Base-by-base conservation (phyloP, 306 rosid genomes). In the Malus asiatica region DNA sequence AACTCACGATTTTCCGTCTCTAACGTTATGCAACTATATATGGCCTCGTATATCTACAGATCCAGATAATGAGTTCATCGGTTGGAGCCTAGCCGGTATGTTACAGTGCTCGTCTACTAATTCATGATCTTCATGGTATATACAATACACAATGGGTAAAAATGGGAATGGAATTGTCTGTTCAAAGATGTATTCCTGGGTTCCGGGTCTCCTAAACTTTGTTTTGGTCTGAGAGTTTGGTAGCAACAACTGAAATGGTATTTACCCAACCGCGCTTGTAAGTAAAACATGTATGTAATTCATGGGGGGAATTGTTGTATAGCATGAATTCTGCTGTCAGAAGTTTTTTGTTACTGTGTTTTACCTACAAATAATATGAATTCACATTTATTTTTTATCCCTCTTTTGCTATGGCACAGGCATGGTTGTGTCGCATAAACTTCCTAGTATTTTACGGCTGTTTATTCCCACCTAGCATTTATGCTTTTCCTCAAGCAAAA, bases 41-140 rank as follows among this genome's bases (percentile, higher is more conserved):
- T 77, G 14, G 20, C 40, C 57, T 5, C 32, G 33, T 75, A 11
- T 69, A 22, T 46, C 22, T 23, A 52, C 88, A 85, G 88, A 85
- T 85, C 66, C 88, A 85, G 80, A 82, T 65, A 27, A 62, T 82
- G 81, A 62, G 79, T 69, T 73, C 85, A 42, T 68, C 68, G 33
- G 66, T 58, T 51, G 82, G 78, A 75, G 46, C 69, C 58, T 64
- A 40, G 61, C 22, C 72, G 18, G 22, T 27, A n/a, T 32, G 6
- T 16, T 73, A 62, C 38, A 45, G 59, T 13, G 45, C 27, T 64
- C 4, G 9, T 23, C 71, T 67, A 19, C 67, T 25, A 16, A 68
- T 22, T 74, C 62, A 58, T 19, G 29, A 71, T 46, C 79, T 55
- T 64, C 46, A 46, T 74, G 77, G 82, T 65, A 57, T 51, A 33